Evolutionary conservation across 2,329 filamentous ascomycete genomes (phyloP).

Genomic region (Verticillium tricorpus): DNA sequence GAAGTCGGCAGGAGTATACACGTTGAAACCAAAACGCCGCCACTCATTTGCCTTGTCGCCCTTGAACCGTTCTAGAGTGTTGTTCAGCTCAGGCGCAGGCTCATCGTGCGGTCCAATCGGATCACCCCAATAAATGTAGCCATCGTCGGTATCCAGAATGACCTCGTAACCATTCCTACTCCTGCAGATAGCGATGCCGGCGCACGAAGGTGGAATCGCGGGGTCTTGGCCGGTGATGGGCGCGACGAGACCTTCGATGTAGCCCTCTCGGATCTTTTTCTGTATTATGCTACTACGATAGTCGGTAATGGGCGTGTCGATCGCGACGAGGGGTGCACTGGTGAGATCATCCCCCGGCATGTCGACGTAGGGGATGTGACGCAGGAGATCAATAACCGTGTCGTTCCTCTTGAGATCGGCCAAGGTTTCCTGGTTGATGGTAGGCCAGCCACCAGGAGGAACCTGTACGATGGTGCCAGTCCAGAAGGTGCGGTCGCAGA

Average conservation of each 20-base stretch:
- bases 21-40: conserved; percentile 4
- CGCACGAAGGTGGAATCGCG: conserved; percentile 6
- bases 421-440: conserved; percentile 9
- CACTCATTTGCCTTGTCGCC: conserved; percentile 1
- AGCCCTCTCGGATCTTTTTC: not conserved
- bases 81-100: conserved; percentile 2
- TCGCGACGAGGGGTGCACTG: not conserved
- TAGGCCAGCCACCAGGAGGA: conserved; percentile 9
- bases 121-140: conserved; percentile 12
- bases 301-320: conserved; percentile 4
- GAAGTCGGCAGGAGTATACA: conserved; percentile 10
- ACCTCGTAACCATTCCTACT: conserved; percentile 6
- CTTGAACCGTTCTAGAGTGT: not conserved
- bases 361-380: conserved; percentile 11
- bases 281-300: conserved; percentile 3
- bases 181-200: conserved; percentile 6
- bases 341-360: not conserved
- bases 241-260: not conserved
- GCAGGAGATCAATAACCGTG: conserved; percentile 11
- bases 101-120: conserved; percentile 5
- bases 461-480: conserved; percentile 3
- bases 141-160: conserved; percentile 12
- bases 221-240: not conserved
- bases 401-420: conserved; percentile 6
- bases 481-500: conserved; percentile 13